These are phyloP conservation scores for Gymnopilus dilepis DNA, from an alignment of 768 basidiomycete species.

Conservation along the genomic window DNA sequence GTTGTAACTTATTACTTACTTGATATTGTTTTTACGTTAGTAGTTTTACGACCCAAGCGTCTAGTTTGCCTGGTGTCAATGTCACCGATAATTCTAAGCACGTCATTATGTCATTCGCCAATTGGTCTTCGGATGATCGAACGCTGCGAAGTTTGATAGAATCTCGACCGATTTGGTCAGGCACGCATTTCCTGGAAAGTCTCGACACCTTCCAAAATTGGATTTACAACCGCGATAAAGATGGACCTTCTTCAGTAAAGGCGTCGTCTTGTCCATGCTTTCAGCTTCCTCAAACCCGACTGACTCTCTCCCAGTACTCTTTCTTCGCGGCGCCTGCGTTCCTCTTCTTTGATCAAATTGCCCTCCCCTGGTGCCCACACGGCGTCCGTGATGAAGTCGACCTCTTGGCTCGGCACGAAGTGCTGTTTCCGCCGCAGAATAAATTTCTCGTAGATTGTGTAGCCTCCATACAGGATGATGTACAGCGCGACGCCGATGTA, in stretches of 20 bases:
- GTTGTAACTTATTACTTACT: background rate
- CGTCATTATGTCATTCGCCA: no score
- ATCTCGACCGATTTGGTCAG: no score
- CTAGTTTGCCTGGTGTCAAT: background rate
- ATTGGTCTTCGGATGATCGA: no score
- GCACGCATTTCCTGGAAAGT: no score
- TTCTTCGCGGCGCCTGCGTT: slow-evolving; percentile 21
- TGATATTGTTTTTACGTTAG: background rate
- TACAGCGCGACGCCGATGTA: slow-evolving; percentile 59
- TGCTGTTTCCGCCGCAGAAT: slow-evolving; percentile 34
- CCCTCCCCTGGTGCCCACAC: slow-evolving; percentile 57
- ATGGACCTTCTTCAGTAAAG: slow-evolving; percentile 3
- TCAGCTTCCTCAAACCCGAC: background rate
- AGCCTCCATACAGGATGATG: slow-evolving; percentile 49
- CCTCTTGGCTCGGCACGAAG: slow-evolving; percentile 46
- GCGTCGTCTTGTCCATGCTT: slow-evolving; percentile 7
- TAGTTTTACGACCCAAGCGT: background rate
- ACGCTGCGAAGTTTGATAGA: no score
- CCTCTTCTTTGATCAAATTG: slow-evolving; percentile 37
- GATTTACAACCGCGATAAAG: background rate
- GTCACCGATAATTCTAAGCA: no score
- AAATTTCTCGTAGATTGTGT: slow-evolving; percentile 44
- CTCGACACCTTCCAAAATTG: no score
- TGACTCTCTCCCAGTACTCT: background rate
- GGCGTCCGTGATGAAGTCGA: slow-evolving; percentile 60